Evolutionary conservation across 495 filamentous ascomycete species (phyloP).

Genomic region (Ascobolus immersus): DNA sequence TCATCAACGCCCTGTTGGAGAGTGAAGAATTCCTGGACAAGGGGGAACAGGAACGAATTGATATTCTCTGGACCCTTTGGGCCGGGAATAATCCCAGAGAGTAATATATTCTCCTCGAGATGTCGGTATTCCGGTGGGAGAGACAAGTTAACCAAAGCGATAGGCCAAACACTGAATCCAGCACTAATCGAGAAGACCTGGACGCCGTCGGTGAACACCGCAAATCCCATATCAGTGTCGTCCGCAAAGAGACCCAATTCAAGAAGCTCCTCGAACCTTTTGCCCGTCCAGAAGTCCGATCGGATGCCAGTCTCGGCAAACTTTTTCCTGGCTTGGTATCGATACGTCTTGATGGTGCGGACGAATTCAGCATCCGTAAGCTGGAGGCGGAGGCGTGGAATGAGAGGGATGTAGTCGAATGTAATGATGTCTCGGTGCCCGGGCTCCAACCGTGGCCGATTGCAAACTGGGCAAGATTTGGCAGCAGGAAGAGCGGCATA

Average conservation of each 20-base stretch:
- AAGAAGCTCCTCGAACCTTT: too few relatives aligned
- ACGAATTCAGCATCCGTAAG: too few relatives aligned
- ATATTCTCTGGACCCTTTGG: conserved; percentile 4
- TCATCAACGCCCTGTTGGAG: conserved; percentile 1
- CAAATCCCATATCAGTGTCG: conserved; percentile 2
- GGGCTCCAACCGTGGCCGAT: too few relatives aligned
- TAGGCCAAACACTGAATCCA: conserved; percentile 1
- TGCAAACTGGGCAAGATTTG: too few relatives aligned
- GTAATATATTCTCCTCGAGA: conserved; percentile 1
- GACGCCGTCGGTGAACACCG: conserved; percentile 2
- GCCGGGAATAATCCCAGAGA: conserved; percentile 1
- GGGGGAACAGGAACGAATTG: conserved; percentile 5
- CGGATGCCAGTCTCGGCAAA: too few relatives aligned
- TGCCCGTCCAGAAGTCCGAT: too few relatives aligned
- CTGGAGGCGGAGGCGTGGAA: too few relatives aligned
- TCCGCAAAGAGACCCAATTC: background rate
- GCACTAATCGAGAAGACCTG: conserved; percentile 2
- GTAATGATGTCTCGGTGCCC: too few relatives aligned
- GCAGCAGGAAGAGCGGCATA: too few relatives aligned
- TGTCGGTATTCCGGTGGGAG: background rate
- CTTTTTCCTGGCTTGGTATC: too few relatives aligned
- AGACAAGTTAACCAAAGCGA: conserved; percentile 1
- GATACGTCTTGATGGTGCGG: too few relatives aligned
- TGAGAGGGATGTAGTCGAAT: too few relatives aligned
- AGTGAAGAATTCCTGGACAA: conserved; percentile 3